Evolutionary conservation across 2,329 filamentous ascomycete genomes (phyloP), one percentile per base, ranked within the genome.

Genomic region (Calonectria leucothoes): DNA sequence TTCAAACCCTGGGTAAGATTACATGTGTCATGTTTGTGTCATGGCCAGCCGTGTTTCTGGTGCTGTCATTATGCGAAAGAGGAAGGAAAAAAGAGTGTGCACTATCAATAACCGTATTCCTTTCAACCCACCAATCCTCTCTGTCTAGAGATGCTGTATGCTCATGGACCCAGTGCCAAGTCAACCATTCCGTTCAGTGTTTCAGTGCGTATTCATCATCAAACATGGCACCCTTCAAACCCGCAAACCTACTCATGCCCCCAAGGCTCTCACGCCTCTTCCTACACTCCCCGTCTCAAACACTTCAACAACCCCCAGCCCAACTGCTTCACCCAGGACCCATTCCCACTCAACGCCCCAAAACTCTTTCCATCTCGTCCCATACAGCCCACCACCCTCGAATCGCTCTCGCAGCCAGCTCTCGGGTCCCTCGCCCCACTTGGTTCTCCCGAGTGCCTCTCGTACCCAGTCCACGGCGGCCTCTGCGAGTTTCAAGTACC

Each of bases 221-320:
- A 61, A 39, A 23, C 23, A 61, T 20, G 14, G 17, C 20, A n/a
- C n/a, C 52, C 20, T 17, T 49, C 31, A 29, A 27, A 33, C 23
- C n/a, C 39, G 17, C 51, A 29, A 51, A 61, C 57, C 49, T 55
- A 31, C 4, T 77, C 75, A 76, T n/a, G 61, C 75, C 73, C 82
- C 83, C 70, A 88, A 69, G 65, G 83, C 83, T 76, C 91, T 87
- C 71, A 94, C 89, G 14, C 91, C 94, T 73, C 89, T 87, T 1
- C 94, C 94, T n/a, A 95, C 93, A 78, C 91, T 93, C 17, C 92
- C 88, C 15, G 94, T 95, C 80, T 94, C 91, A 82, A 96, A 96
- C 17, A 94, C 84, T 83, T 96, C 94, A 5, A 95, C 89, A 20
- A 93, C 80, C 1, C 94, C 94, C 33, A 91, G 87, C 0, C 93